phyloP scores from a whole-genome alignment of 2,329 filamentous ascomycete species.

The Zymoseptoria ardabiliae region DNA sequence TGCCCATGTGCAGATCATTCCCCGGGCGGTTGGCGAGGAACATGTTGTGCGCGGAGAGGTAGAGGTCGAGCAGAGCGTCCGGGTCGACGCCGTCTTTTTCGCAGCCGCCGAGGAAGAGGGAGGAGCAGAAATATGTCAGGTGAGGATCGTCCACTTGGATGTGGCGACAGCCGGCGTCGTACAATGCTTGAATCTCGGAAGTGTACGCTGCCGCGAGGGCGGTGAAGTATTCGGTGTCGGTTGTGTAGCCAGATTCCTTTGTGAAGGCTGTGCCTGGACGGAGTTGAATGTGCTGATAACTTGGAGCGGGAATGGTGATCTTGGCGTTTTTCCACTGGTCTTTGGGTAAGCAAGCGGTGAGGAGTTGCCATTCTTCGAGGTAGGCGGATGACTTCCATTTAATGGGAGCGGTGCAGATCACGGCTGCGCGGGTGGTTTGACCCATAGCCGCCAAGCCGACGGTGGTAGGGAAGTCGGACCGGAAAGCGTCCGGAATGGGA shows the following conservation, averaged over 20 bases:
- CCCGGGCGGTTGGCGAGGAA: slow-evolving; percentile 11
- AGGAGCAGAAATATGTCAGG: slow-evolving; percentile 22
- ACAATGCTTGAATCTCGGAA: slow-evolving; percentile 18
- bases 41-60: slow-evolving; percentile 18
- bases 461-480: slow-evolving; percentile 20
- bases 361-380: slow-evolving; percentile 19
- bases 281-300: slow-evolving; percentile 26
- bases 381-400: slow-evolving; percentile 18
- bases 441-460: slow-evolving; percentile 14
- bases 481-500: slow-evolving; percentile 16
- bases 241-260: slow-evolving; percentile 16
- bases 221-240: slow-evolving; percentile 23
- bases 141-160: slow-evolving; percentile 24
- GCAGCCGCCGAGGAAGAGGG: slow-evolving; percentile 18
- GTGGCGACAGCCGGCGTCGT: slow-evolving; percentile 18
- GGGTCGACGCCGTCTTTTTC: slow-evolving; percentile 16
- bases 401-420: slow-evolving; percentile 18
- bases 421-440: slow-evolving; percentile 15
- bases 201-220: slow-evolving; percentile 20
- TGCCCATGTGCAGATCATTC: slow-evolving; percentile 19
- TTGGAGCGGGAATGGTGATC: slow-evolving; percentile 25
- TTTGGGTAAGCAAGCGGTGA: slow-evolving; percentile 9
- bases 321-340: slow-evolving; percentile 17
- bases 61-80: slow-evolving; percentile 18
- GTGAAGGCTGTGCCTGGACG: slow-evolving; percentile 23